Conservation (phyloP, 2,329 filamentous ascomycete species). For the Passalora sequoiae region DNA sequence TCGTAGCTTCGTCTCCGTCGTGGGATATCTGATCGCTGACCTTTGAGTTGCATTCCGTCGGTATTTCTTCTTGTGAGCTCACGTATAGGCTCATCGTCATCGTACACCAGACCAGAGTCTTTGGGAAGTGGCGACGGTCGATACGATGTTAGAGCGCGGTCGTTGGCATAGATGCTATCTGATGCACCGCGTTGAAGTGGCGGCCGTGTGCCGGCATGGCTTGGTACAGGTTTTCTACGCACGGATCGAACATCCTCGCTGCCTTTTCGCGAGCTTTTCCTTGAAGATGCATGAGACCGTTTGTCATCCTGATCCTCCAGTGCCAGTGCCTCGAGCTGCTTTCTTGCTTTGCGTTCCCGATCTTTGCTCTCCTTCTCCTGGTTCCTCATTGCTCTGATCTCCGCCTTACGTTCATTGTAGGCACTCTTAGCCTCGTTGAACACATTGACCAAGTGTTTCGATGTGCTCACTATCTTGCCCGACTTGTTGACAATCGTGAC, state of each 20-base stretch:
- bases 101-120: slow-evolving; percentile 15
- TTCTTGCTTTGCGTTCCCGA: slow-evolving; percentile 55
- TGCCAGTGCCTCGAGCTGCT: slow-evolving; percentile 48
- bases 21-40: slow-evolving; percentile 15
- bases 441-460: slow-evolving; percentile 81
- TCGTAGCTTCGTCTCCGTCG: slow-evolving; percentile 37
- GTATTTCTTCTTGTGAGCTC: slow-evolving; percentile 43
- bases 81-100: slow-evolving; percentile 29
- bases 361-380: slow-evolving; percentile 42
- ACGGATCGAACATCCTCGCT: slow-evolving; percentile 22
- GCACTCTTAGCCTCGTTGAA: slow-evolving; percentile 88
- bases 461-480: slow-evolving; percentile 84
- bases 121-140: slow-evolving; percentile 30
- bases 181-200: slow-evolving; percentile 42
- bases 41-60: slow-evolving; percentile 30
- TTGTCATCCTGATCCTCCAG: slow-evolving; percentile 42
- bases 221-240: slow-evolving; percentile 25
- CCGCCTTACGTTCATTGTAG: slow-evolving; percentile 81
- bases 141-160: slow-evolving; percentile 21
- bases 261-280: slow-evolving; percentile 24
- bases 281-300: slow-evolving; percentile 19
- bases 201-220: slow-evolving; percentile 26
- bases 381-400: slow-evolving; percentile 67
- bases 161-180: slow-evolving; percentile 44
- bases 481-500: slow-evolving; percentile 88